Base-by-base conservation (phyloP, 1,139 yeast genomes). In the Candida sp. region DNA sequence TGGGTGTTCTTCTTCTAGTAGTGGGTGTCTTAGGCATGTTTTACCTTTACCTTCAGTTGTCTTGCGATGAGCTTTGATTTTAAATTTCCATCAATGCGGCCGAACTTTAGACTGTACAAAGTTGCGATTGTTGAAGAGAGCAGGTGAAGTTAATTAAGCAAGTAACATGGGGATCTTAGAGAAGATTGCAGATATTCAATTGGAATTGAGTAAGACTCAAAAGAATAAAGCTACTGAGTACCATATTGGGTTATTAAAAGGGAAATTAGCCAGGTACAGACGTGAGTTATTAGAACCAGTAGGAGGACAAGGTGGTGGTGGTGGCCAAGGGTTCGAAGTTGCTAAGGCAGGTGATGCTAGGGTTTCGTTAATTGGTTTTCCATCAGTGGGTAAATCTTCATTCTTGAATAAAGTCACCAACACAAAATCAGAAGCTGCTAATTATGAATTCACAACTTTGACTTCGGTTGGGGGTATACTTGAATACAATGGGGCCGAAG, bases 201-300 rank as follows among this genome's bases (percentile, higher is more conserved):
- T 85, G 65, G 99, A 93, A 65, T 81, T 93, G 73, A 82, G 96
- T 35, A 77, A 97, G 49, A 93, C 99, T 30, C 99, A 93, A 62
- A 93, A 93, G 73, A 93, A 93, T 62, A 93, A 93, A 69, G 99
- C 99, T 52, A 93, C 99, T 1, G 98, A 93, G 68, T 91, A 91
- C 64, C 99, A 93, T 63, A 77, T 93, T 57, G 98, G 99, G 52
- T 79, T 91, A 33, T 72, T 93, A 45, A 90, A 93, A 66, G 99
- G 98, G 46, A 93, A 93, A 63, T 77, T 93, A 41, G 99, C 99
- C n/a, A 76, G 96, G 52, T 87, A 87, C 58, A 81, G 98, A 57
- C 84, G 95, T 57, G 97, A 91, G 70, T 75, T 93, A 45, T 73
- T 93, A 37, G 98, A 91, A 53, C 98, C 97, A 11, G 85, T 88